phyloP scores from a whole-genome alignment of 2,329 filamentous ascomycete genomes.

The Colletotrichum filicis region DNA sequence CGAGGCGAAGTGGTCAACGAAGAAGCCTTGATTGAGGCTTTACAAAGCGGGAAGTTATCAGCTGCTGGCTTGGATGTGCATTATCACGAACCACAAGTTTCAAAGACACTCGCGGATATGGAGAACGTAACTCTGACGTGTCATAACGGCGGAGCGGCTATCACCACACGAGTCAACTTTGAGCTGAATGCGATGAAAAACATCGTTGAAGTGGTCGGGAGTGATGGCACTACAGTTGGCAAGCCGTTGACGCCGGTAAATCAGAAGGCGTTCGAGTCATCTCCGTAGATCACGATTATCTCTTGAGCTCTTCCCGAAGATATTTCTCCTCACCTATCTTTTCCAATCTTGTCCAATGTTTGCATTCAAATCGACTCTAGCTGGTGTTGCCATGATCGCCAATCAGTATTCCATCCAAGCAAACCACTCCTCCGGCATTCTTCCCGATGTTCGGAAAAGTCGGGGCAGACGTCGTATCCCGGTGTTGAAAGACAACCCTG shows the following conservation, averaged over 20 bases:
- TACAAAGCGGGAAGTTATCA: constrained; percentile 56
- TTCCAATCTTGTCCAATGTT: background rate
- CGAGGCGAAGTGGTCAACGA: constrained; percentile 64
- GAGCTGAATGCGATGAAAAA: constrained; percentile 51
- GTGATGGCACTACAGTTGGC: constrained; percentile 33
- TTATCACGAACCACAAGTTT: constrained; percentile 62
- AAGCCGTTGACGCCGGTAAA: constrained; percentile 39
- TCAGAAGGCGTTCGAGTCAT: background rate
- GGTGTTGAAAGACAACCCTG: background rate
- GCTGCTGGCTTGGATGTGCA: constrained; percentile 66
- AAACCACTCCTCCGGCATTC: constrained; percentile 10
- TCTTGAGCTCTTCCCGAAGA: background rate
- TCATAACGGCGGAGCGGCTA: constrained; percentile 50
- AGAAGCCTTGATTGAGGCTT: constrained; percentile 56
- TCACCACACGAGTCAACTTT: constrained; percentile 53
- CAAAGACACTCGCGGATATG: constrained; percentile 47
- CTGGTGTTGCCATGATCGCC: background rate
- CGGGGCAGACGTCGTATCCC: background rate
- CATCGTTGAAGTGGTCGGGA: constrained; percentile 42
- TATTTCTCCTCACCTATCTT: background rate
- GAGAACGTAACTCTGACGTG: constrained; percentile 51
- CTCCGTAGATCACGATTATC: background rate
- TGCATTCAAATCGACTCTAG: background rate
- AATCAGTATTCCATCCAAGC: background rate
- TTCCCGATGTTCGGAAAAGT: background rate